These are phyloP conservation scores for Ophiostoma ips DNA, from an alignment of 2,329 filamentous ascomycete species.

Conservation along the genomic window DNA sequence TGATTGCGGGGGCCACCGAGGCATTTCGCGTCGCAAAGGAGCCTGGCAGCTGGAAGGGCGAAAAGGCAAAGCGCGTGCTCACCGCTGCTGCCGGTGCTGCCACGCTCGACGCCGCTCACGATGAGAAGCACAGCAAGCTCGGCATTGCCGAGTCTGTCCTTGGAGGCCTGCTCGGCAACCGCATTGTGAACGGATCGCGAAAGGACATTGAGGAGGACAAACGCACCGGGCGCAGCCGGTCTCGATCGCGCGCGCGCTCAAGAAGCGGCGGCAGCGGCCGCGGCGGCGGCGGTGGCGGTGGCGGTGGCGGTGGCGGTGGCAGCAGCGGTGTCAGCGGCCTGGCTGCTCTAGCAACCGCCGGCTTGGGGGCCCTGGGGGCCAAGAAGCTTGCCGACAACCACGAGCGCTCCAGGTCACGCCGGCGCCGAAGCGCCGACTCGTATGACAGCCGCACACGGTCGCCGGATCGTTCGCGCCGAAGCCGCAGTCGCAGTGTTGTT, in stretches of 20 bases:
- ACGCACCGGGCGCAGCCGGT: conserved; percentile 50
- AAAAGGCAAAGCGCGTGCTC: conserved; percentile 81
- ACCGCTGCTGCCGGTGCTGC: conserved; percentile 79
- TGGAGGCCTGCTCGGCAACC: conserved; percentile 75
- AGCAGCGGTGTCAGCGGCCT: conserved; percentile 35
- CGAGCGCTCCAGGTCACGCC: conserved; percentile 36
- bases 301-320: conserved; percentile 28
- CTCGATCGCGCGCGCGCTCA: conserved; percentile 46
- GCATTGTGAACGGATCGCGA: conserved; percentile 67
- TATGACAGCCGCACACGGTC: conserved; percentile 29
- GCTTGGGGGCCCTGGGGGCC: conserved; percentile 44
- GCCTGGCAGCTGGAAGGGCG: conserved; percentile 76
- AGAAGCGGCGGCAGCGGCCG: conserved; percentile 19
- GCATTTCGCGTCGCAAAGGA: conserved; percentile 84
- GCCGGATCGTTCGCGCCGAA: conserved; percentile 28
- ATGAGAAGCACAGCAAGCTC: conserved; percentile 64
- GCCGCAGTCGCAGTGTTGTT: conserved; percentile 52
- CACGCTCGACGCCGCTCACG: conserved; percentile 65
- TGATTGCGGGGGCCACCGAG: conserved; percentile 81
- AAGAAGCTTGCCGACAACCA: conserved; percentile 42
- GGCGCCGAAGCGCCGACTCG: conserved; percentile 33
- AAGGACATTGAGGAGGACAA: conserved; percentile 50
- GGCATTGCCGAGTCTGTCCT: conserved; percentile 78
- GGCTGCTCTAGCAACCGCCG: conserved; percentile 50
- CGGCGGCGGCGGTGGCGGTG: conserved; percentile 28